Percentiles rank a stretch among this genome's conserved stretches.
phyloP scores from a whole-genome alignment of 331 rosid species.

The Acacia pycnantha region DNA sequence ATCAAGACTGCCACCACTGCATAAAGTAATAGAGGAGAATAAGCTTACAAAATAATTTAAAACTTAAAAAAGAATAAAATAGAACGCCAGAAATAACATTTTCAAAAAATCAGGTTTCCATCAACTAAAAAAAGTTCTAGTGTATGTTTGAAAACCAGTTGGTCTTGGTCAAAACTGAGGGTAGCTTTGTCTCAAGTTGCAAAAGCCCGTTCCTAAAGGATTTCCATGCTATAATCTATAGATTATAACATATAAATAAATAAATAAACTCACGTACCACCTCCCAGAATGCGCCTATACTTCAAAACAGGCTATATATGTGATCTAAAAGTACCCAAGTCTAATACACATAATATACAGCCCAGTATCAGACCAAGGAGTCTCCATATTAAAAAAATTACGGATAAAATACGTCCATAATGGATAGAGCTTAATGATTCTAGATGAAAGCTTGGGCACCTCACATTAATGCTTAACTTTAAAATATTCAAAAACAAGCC shows the following conservation, averaged over 20 bases:
- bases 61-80: neutral
- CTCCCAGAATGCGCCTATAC: neutral
- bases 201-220: neutral
- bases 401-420: neutral
- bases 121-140: neutral
- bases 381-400: neutral
- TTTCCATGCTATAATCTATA: neutral
- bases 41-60: conserved; percentile 17
- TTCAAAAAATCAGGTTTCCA: neutral
- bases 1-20: conserved; percentile 70
- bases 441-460: neutral
- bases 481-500: neutral
- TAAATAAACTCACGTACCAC: neutral
- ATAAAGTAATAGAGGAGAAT: conserved; percentile 30
- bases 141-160: neutral
- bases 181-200: neutral
- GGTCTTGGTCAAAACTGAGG: neutral
- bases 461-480: neutral
- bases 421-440: neutral
- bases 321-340: neutral
- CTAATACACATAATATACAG: neutral
- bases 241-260: neutral
- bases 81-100: neutral
- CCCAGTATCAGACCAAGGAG: neutral
- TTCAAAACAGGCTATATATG: neutral